Evolutionary conservation across 1,284 basidiomycete species (phyloP).

Genomic region (Athelia psychrophila): DNA sequence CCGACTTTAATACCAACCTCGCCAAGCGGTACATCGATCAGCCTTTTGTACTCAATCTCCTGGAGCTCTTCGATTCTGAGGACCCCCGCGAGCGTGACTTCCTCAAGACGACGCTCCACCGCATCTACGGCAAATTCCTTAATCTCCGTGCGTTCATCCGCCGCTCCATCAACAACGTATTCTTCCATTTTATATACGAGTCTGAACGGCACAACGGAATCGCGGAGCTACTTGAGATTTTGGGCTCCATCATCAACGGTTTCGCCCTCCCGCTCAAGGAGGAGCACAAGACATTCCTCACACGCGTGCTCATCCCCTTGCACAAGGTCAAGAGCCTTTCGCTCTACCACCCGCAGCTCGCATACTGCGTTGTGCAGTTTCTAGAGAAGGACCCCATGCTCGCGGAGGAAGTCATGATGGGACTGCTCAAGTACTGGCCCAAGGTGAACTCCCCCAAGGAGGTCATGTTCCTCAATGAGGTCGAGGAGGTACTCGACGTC

Average conservation of each 20-base stretch:
- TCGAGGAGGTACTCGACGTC: constrained; percentile 98
- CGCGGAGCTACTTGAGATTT: constrained; percentile 96
- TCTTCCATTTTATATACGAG: constrained; percentile 99
- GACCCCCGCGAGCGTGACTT: constrained; percentile 99
- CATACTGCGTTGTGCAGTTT: constrained; percentile 99
- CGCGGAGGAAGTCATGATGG: constrained; percentile 95
- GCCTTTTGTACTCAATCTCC: constrained; percentile 91
- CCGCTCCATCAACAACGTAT: constrained; percentile 99
- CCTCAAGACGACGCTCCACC: constrained; percentile 97
- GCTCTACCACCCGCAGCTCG: constrained; percentile 96
- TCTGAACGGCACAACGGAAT: constrained; percentile 99
- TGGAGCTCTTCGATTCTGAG: constrained; percentile 98
- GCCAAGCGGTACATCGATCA: constrained; percentile 99
- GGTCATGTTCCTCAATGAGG: constrained; percentile 99
- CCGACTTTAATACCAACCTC: constrained; percentile 97
- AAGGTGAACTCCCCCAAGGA: constrained; percentile 99
- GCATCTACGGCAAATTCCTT: constrained; percentile 99
- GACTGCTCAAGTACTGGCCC: constrained; percentile 96
- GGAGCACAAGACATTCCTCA: constrained; percentile 98
- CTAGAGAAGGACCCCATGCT: constrained; percentile 93
- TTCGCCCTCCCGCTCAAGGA: constrained; percentile 98
- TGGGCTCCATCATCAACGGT: constrained; percentile 99
- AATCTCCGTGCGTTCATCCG: constrained; percentile 98
- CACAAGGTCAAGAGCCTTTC: constrained; percentile 98
- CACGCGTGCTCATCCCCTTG: constrained; percentile 92